A percentile compares a stretch with the other conserved stretches of the same genome.
These are phyloP conservation scores for Globisporangium perplexum DNA, from an alignment of 352 stramenopile genomes.

Conservation along the genomic window DNA sequence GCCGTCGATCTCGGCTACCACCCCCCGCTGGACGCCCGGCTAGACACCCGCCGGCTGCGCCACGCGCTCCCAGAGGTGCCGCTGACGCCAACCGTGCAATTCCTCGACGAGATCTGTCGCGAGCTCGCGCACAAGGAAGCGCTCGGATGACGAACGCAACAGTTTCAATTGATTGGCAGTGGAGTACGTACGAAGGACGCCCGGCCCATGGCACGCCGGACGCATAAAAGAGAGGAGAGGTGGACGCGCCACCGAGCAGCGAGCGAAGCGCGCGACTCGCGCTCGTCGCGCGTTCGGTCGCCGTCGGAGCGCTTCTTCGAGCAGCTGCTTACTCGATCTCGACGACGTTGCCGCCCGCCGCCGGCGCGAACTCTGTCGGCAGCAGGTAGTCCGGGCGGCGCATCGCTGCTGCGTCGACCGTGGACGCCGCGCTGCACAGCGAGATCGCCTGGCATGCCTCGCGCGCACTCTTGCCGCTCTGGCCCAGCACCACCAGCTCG, in stretches of 20 bases:
- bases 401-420: conserved; percentile 16
- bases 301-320: not conserved
- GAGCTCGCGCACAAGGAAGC: conserved; percentile 1
- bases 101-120: conserved; percentile 22
- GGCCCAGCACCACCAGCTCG: conserved; percentile 46
- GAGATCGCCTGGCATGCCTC: conserved; percentile 50
- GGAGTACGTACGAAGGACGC: not conserved
- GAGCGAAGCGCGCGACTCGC: not conserved
- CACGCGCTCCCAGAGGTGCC: conserved; percentile 17
- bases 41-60: conserved; percentile 26
- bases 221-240: not conserved
- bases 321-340: conserved; percentile 33
- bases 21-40: conserved; percentile 35
- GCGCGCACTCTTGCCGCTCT: conserved; percentile 52
- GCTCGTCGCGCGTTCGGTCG: not conserved
- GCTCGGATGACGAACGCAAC: not conserved
- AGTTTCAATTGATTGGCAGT: not conserved
- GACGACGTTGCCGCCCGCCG: conserved; percentile 31
- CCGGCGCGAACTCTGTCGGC: conserved; percentile 16
- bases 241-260: not conserved
- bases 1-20: conserved; percentile 38
- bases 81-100: conserved; percentile 8
- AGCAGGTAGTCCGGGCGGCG: conserved; percentile 14
- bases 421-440: conserved; percentile 45
- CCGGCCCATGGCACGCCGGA: not conserved